phyloP scores from a whole-genome alignment of 768 basidiomycete species.

The Mycena crocata region DNA sequence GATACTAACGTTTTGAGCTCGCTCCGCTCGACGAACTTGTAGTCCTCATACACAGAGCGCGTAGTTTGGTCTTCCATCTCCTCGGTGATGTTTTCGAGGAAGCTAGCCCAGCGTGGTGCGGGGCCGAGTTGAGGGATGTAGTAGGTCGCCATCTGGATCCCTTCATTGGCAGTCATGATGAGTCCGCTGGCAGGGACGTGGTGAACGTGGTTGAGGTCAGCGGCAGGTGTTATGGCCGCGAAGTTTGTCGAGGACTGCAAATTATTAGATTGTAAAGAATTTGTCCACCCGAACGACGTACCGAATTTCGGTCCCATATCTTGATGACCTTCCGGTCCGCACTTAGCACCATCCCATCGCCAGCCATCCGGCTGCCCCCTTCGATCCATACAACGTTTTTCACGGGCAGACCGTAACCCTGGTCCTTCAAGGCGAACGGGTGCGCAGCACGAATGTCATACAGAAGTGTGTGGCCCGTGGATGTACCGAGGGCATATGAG shows the following conservation, averaged over 20 bases:
- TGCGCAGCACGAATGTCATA: slow-evolving; percentile 92
- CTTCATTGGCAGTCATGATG: slow-evolving; percentile 93
- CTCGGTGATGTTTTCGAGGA: slow-evolving; percentile 98
- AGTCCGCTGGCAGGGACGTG: slow-evolving; percentile 91
- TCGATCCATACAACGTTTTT: slow-evolving; percentile 91
- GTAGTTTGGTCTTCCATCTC: slow-evolving; percentile 93
- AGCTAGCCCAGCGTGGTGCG: slow-evolving; percentile 96
- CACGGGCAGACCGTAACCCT: slow-evolving; percentile 94
- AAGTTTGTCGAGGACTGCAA: slow-evolving; percentile 86
- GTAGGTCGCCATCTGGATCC: slow-evolving; percentile 94
- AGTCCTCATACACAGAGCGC: slow-evolving; percentile 91
- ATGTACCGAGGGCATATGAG: slow-evolving; percentile 94
- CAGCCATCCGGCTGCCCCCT: slow-evolving; percentile 85
- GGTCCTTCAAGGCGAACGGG: slow-evolving; percentile 92
- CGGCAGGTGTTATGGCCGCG: slow-evolving; percentile 90
- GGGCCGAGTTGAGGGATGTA: slow-evolving; percentile 97
- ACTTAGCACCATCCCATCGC: slow-evolving; percentile 89
- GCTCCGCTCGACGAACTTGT: slow-evolving; percentile 92
- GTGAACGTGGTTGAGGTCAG: slow-evolving; percentile 91
- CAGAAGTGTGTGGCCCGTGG: slow-evolving; percentile 92
- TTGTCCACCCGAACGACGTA: slow-evolving; percentile 50
- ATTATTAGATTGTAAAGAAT: slow-evolving; percentile 23
- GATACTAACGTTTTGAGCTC: slow-evolving; percentile 84
- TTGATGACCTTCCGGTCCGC: slow-evolving; percentile 98
- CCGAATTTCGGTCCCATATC: slow-evolving; percentile 91